Conservation (phyloP, 768 basidiomycete genomes). For the Russula sp. region DNA sequence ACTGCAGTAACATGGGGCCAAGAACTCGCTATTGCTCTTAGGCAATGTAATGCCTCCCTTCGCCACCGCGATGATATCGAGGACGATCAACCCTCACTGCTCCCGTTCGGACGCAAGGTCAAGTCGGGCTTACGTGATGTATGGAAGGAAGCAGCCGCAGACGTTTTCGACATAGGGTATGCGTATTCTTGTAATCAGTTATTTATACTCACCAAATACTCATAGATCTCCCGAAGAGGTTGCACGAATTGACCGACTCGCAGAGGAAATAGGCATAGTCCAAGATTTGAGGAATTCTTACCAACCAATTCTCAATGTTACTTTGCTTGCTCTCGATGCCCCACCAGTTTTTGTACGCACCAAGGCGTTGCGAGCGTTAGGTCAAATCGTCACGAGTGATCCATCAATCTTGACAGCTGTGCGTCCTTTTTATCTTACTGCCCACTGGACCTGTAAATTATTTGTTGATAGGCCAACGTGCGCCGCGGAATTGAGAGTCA, state of each 20-base stretch:
- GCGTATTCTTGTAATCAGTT: constrained; percentile 21
- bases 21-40: constrained; percentile 68
- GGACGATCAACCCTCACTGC: constrained; percentile 30
- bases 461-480: constrained; percentile 54
- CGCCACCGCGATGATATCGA: constrained; percentile 32
- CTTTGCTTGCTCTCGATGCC: constrained; percentile 74
- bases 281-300: constrained; percentile 76
- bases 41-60: constrained; percentile 46
- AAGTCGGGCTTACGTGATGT: constrained; percentile 60
- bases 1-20: constrained; percentile 74
- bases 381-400: constrained; percentile 86
- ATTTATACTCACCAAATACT: background rate
- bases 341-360: constrained; percentile 88
- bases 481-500: constrained; percentile 84
- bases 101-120: constrained; percentile 47
- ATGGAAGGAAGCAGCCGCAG: constrained; percentile 61
- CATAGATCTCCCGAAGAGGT: constrained; percentile 65
- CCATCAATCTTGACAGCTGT: constrained; percentile 73
- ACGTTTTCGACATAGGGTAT: constrained; percentile 81
- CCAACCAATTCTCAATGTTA: constrained; percentile 72
- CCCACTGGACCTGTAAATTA: constrained; percentile 1
- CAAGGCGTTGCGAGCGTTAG: constrained; percentile 85
- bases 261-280: constrained; percentile 69
- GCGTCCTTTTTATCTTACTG: constrained; percentile 24
- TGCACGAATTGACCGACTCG: constrained; percentile 54